Conservation (phyloP, 2,329 filamentous ascomycete species). For the Penicillium sp. region DNA sequence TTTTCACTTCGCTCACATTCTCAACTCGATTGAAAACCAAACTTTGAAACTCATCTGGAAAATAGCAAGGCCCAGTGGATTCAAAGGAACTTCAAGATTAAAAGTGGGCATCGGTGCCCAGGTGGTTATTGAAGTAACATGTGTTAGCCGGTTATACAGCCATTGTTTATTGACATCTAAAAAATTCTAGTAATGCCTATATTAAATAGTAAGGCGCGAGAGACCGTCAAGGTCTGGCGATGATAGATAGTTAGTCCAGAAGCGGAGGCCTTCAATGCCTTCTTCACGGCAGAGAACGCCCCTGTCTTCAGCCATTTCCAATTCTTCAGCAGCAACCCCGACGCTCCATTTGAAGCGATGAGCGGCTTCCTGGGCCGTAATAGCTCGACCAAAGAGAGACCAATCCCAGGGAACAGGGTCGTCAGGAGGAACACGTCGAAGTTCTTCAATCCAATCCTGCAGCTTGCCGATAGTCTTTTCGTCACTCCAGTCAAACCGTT, state of each 20-base stretch:
- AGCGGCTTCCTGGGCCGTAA: constrained; percentile 86
- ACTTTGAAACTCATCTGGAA: too few species aligned
- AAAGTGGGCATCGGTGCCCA: background rate
- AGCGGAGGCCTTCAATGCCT: constrained; percentile 83
- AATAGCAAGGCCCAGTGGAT: too few species aligned
- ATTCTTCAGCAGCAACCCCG: constrained; percentile 89
- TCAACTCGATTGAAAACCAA: too few species aligned
- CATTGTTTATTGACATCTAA: background rate
- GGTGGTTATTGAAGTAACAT: background rate
- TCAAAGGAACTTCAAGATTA: too few species aligned
- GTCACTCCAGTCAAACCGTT: constrained; percentile 83
- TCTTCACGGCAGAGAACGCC: constrained; percentile 89
- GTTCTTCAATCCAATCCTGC: constrained; percentile 72
- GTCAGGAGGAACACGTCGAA: constrained; percentile 67
- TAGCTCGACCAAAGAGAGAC: constrained; percentile 74
- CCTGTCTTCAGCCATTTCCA: constrained; percentile 94
- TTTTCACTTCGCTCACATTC: too few species aligned
- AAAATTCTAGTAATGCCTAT: background rate
- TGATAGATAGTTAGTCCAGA: constrained; percentile 76
- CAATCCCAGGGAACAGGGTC: constrained; percentile 73
- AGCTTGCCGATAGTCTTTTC: constrained; percentile 82
- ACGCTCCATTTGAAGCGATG: constrained; percentile 96
- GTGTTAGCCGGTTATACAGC: background rate
- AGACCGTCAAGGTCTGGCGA: background rate
- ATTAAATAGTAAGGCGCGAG: constrained; percentile 7